Base-by-base conservation (phyloP, 176 grass and related monocot genomes). In the Otatea glauca region DNA sequence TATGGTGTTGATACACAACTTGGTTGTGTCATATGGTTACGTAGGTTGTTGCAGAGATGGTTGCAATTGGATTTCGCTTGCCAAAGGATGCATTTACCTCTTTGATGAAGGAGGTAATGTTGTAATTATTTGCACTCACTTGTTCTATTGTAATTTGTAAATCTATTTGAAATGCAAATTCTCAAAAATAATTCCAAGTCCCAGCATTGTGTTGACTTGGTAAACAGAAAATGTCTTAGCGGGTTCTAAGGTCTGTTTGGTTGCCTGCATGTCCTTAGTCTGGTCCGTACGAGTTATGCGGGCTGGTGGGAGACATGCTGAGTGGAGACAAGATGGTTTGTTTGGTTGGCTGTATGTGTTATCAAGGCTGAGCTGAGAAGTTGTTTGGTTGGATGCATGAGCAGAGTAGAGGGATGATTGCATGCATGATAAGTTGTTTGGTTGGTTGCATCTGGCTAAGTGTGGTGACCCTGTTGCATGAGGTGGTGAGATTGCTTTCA, bases 21-120 rank as follows among this genome's bases (percentile, higher is more conserved):
- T 79, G 25, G 1, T 47, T 55, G 35, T 55, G 7, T 7, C 5
- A 15, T 86, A 81, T 18, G 68, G 44, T 74, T 88, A 15, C 18
- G 1, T 80, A 99, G 97, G 88, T 86, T 77, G 97, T 99, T 79
- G 91, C 97, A 66, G 97, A 99, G 86, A 99, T 99, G 91, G 97
- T 93, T 79, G 89, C 91, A 47, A 90, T 94, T 82, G 97, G 97
- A 79, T 96, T 99, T 89, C 91, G 86, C 39, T 84, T 99, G 86
- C 51, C 81, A 42, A 96, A 94, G 78, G 91, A 94, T 82, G 88
- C 90, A 86, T 99, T 99, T 75, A 99, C 89, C 87, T 96, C 91
- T 88, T 91, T 96, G 86, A 99, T 99, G 97, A 96, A 96, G 77
- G 88, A 96, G 91, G 97, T 99, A 90, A 21, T 72, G 62, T 18